These are phyloP conservation scores for Colletotrichum sp. DNA, from an alignment of 2,329 filamentous ascomycete genomes.

Conservation along the genomic window DNA sequence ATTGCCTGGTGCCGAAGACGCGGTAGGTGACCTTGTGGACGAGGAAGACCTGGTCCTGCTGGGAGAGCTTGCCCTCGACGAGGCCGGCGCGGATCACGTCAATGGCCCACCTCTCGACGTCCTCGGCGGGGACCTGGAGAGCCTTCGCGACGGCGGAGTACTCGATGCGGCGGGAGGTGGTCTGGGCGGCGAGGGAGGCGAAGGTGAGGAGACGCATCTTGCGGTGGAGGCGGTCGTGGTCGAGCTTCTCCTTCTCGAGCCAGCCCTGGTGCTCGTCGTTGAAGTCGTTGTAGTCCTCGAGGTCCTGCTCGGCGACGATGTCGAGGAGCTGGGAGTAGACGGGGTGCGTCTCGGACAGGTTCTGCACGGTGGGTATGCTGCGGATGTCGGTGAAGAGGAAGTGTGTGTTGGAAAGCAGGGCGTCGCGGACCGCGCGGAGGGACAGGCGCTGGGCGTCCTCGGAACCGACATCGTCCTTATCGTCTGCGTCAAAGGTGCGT, in stretches of 20 bases:
- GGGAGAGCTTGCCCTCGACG: conserved; percentile 94
- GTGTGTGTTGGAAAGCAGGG: conserved; percentile 57
- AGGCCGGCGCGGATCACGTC: conserved; percentile 96
- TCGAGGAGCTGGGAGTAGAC: conserved; percentile 91
- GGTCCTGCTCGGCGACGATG: conserved; percentile 91
- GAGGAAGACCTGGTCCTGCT: conserved; percentile 90
- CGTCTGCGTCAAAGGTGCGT: conserved; percentile 62
- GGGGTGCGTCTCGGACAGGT: conserved; percentile 82
- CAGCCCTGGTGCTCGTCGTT: conserved; percentile 88
- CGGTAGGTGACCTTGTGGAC: conserved; percentile 97
- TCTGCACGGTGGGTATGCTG: conserved; percentile 82
- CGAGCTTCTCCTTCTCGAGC: conserved; percentile 76
- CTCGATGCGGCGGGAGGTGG: conserved; percentile 83
- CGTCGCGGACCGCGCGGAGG: conserved; percentile 59
- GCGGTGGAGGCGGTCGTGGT: conserved; percentile 78
- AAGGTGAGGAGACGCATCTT: conserved; percentile 98
- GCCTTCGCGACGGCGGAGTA: conserved; percentile 86
- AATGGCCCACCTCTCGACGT: conserved; percentile 98
- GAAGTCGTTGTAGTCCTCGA: conserved; percentile 97
- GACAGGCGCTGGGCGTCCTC: conserved; percentile 66
- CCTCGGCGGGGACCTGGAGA: conserved; percentile 79
- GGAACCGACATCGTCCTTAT: conserved; percentile 59
- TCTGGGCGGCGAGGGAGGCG: conserved; percentile 83
- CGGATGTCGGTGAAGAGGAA: conserved; percentile 84
- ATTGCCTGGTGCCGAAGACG: conserved; percentile 97